Percentiles rank a stretch among this genome's conserved stretches.
Conservation (phyloP, 352 stramenopile genomes). For the Detonula confervacea region DNA sequence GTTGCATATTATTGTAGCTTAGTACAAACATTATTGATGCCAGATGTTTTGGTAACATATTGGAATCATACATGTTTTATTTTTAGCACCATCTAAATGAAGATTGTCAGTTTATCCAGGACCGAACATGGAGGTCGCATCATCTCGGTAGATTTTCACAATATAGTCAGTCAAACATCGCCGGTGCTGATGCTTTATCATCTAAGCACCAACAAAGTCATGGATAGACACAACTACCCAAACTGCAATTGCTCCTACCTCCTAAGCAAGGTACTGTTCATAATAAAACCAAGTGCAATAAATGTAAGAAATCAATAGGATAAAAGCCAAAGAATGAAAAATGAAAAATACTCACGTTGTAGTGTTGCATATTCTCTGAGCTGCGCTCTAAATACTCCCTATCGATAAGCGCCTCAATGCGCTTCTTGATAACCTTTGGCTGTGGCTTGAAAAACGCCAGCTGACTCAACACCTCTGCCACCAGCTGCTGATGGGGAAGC, state of each 20-base stretch:
- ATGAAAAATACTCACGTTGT: slow-evolving; percentile 86
- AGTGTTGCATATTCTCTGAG: slow-evolving; percentile 93
- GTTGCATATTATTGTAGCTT: too few relatives aligned
- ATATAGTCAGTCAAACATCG: neutral
- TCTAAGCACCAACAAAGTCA: neutral
- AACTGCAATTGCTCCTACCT: neutral
- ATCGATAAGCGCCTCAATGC: slow-evolving; percentile 98
- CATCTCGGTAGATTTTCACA: neutral
- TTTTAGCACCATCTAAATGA: neutral
- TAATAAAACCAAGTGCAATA: slow-evolving; percentile 6
- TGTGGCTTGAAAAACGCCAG: slow-evolving; percentile 98
- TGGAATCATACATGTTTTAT: too few relatives aligned
- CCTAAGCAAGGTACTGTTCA: slow-evolving; percentile 35
- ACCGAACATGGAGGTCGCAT: neutral
- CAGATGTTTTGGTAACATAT: too few relatives aligned
- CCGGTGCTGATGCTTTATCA: neutral
- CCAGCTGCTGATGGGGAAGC: slow-evolving; percentile 96
- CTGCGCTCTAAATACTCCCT: slow-evolving; percentile 98
- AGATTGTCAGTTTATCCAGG: neutral
- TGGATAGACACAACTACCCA: neutral
- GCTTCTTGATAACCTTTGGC: slow-evolving; percentile 95
- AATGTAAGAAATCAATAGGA: neutral
- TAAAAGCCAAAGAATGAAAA: neutral
- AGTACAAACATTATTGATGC: too few relatives aligned
- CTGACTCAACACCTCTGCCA: slow-evolving; percentile 97